Base-by-base conservation (phyloP, 306 rosid genomes). In the Senna tora region DNA sequence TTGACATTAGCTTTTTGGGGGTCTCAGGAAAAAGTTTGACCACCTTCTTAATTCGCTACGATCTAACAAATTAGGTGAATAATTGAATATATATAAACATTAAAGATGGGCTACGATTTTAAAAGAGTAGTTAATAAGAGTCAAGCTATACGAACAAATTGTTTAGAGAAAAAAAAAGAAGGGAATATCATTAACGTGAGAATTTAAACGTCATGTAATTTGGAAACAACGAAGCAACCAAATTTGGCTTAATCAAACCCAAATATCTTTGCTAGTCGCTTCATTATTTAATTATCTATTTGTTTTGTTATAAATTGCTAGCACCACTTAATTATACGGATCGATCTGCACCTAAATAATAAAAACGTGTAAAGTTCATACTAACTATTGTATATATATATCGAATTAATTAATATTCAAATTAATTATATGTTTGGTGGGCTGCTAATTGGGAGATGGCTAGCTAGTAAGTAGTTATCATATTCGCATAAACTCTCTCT, bases 141-240 rank as follows among this genome's bases (percentile, higher is more conserved):
- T 33, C 60, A 4, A 30, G 57, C 50, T 2, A 43, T 39, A 74
- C 0, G 15, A 14, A 55, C 65, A 66, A 28, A 28, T 21, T 38
- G 34, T 41, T 13, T 32, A 49, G 0, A 4, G 17, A 15, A 14
- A 14, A 3, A 3, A 11, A 50, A 16, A 51, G 0, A 53, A 20
- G 0, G 22, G 30, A 25, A 25, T 25, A 25, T 25, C 30, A 25
- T 25, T 25, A 25, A 21, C 22, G 5, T 21, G n/a, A 21, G 1
- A 20, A 21, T 7, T 10, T 21, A 65, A 72, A 7, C 60, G 60
- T 54, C 60, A 10, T 19, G 6, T 52, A 8, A 52, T 9, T 57
- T 75, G 64, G 69, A 56, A 65, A 64, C 57, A 80, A 30, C 74
- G 45, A 28, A 75, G 53, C 77, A 38, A 57, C 71, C 77, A 55